A percentile compares a stretch with the other conserved stretches of the same genome.
phyloP scores from a whole-genome alignment of 2,329 filamentous ascomycete species.

The Dactylella cylindrospora region DNA sequence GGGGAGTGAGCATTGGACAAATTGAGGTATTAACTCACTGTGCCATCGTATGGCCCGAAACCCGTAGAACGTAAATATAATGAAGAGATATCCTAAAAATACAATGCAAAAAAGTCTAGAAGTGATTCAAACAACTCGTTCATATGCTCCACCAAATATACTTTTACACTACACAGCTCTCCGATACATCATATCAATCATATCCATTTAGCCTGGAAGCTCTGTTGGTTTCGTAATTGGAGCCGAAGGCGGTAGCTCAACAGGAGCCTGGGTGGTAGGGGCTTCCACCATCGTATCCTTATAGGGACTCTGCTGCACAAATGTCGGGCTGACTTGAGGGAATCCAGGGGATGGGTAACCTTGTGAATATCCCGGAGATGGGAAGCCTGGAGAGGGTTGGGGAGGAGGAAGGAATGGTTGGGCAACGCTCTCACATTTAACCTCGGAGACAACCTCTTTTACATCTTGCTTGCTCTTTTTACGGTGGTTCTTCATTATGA shows the following conservation, averaged over 20 bases:
- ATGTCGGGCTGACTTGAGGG: background rate
- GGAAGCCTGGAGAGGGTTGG: slow-evolving; percentile 33
- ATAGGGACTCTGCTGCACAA: slow-evolving; percentile 8
- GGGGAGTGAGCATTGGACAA: too few relatives aligned
- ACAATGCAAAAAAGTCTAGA: too few relatives aligned
- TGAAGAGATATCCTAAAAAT: too few relatives aligned
- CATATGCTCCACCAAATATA: too few relatives aligned
- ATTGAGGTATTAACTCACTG: too few relatives aligned
- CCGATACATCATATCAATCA: background rate
- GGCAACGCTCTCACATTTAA: slow-evolving; percentile 19
- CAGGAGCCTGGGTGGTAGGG: slow-evolving; percentile 12
- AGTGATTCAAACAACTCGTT: too few relatives aligned
- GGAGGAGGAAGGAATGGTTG: slow-evolving; percentile 22
- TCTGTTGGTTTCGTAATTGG: slow-evolving; percentile 4
- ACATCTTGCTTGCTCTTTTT: slow-evolving; percentile 35
- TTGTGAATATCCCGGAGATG: too few relatives aligned
- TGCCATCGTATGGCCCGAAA: too few relatives aligned
- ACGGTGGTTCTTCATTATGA: slow-evolving; percentile 37
- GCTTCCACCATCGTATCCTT: slow-evolving; percentile 18
- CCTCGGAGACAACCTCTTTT: slow-evolving; percentile 33
- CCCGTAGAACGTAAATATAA: too few relatives aligned
- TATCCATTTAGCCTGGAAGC: slow-evolving; percentile 1
- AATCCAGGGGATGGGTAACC: slow-evolving; percentile 15
- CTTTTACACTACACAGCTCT: too few relatives aligned
- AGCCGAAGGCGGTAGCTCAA: slow-evolving; percentile 10